These are phyloP conservation scores for Boletus sp. DNA, from an alignment of 768 basidiomycete genomes.

Conservation along the genomic window DNA sequence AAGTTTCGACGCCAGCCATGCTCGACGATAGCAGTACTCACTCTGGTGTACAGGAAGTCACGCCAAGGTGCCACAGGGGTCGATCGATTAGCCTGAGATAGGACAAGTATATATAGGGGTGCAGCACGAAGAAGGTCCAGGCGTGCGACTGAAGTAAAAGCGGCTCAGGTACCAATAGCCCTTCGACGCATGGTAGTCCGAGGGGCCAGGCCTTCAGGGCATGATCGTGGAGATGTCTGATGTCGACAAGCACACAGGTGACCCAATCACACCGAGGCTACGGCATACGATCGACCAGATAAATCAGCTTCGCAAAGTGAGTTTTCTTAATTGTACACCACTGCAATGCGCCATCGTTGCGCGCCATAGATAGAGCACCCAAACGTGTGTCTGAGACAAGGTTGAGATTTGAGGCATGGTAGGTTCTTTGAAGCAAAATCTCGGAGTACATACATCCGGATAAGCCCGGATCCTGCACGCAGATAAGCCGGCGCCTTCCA, in stretches of 20 bases:
- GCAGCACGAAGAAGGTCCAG: no score
- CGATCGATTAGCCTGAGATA: conserved; percentile 2
- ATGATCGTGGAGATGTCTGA: not conserved
- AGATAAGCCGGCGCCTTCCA: conserved; percentile 37
- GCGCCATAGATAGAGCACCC: conserved; percentile 42
- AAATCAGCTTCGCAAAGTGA: conserved; percentile 41
- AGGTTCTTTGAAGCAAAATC: not conserved
- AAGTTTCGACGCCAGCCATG: conserved; percentile 13
- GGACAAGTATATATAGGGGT: not conserved
- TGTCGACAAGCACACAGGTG: no score
- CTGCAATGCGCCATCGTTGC: conserved; percentile 25
- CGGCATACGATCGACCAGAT: not conserved
- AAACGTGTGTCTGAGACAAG: conserved; percentile 35
- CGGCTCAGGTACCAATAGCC: not conserved
- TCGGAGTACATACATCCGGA: conserved; percentile 32
- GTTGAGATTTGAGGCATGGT: not conserved
- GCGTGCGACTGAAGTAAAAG: not conserved
- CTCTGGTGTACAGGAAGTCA: not conserved
- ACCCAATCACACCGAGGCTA: no score
- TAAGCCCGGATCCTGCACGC: conserved; percentile 24
- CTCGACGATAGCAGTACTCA: not conserved
- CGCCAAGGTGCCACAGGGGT: not conserved
- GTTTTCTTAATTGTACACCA: conserved; percentile 38
- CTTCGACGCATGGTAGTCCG: not conserved
- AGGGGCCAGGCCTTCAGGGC: not conserved